Evolutionary conservation across 805 yeast genomes (phyloP).

Genomic region (Ogataea henricii): DNA sequence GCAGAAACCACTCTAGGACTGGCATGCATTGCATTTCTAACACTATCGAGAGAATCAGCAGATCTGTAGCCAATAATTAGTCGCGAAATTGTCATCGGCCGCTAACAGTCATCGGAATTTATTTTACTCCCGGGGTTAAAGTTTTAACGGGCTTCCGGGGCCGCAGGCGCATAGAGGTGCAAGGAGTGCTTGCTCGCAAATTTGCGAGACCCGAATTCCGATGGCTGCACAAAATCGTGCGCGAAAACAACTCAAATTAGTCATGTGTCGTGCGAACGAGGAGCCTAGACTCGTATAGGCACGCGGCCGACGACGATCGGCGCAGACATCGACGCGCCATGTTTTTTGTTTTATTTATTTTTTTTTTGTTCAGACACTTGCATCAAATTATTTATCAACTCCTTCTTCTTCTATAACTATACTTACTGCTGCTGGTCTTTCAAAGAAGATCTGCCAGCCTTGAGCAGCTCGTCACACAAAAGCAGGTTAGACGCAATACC

Average conservation of each 20-base stretch:
- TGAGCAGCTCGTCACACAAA: constrained; percentile 91
- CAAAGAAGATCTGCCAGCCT: constrained; percentile 94
- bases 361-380: too few relatives aligned
- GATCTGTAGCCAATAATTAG: constrained; percentile 8
- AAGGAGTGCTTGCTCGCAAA: neutral
- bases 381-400: too few relatives aligned
- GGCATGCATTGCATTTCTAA: neutral
- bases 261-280: too few relatives aligned
- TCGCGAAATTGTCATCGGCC: constrained; percentile 1
- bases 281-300: too few relatives aligned
- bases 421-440: constrained; percentile 43
- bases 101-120: neutral
- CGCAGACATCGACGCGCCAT: too few relatives aligned
- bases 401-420: too few relatives aligned
- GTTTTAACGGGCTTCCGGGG: neutral
- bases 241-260: too few relatives aligned
- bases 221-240: too few relatives aligned
- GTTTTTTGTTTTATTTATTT: too few relatives aligned
- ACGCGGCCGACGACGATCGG: too few relatives aligned
- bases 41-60: neutral
- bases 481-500: constrained; percentile 92
- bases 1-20: neutral
- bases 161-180: too few relatives aligned
- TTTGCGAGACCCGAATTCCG: neutral
- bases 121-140: neutral